Base-by-base conservation (phyloP, 805 yeast species). In the Hanseniaspora singularis region DNA sequence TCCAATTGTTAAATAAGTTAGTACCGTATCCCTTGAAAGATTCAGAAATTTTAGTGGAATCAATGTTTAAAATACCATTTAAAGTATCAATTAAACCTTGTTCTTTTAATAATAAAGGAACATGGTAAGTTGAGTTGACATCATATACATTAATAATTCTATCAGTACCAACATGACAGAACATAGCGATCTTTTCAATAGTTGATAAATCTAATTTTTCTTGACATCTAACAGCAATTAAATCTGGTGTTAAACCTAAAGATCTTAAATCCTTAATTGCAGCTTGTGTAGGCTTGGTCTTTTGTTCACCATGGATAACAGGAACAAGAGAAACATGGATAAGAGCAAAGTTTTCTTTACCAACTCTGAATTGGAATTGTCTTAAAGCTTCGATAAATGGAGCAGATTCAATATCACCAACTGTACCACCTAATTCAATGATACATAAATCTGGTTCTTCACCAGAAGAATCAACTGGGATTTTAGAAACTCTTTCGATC, bases 211-310 rank as follows among this genome's bases (percentile, higher is more conserved):
- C 94, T 56, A 92, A 74, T 59, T 74, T 74, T 55, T 82, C 82
- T 44, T 85, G 73, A 71, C 99, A 92, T 70, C 99, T 79, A 71
- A 97, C 89, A 49, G 97, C 98, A 68, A 92, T 86, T 77, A 92
- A 81, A 65, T 92, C 97, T 18, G 97, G 97, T 32, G 80, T 77
- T 63, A 92, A 75, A 58, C 99, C 99, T 51, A 89, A 70, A 39
- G 95, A 83, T 68, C 99, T 81, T 66, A 92, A 74, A 65, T 92
- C 98, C 64, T 87, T 86, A 61, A 92, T 83, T 40, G 99, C 99
- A 53, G 97, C 98, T 70, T 92, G 99, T 11, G 99, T 92, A 50
- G 99, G 99, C 67, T 92, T 92, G 36, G 99, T 92, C 73, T 92
- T 92, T 66, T 92, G 96, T 71, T 92, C 99, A 52, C 97, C 98